Evolutionary conservation across 768 basidiomycete genomes (phyloP).

Genomic region (Tricholoma flavovirens): DNA sequence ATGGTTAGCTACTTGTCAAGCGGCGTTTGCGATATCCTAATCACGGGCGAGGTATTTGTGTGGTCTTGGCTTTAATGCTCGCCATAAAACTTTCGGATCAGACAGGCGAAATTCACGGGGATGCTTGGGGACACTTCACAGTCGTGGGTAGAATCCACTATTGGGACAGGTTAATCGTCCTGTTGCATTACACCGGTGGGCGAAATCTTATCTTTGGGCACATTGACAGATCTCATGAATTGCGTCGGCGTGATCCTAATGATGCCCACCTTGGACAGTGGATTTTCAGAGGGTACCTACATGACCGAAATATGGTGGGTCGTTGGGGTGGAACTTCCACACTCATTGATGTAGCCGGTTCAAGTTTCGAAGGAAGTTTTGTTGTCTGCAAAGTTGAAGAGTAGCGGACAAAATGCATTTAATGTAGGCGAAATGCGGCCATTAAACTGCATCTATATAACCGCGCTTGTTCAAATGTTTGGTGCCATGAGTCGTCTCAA

Average conservation of each 20-base stretch:
- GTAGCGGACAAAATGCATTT: neutral
- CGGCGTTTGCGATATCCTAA: slow-evolving; percentile 45
- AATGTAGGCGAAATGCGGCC: too few relatives aligned
- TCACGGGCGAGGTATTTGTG: slow-evolving; percentile 43
- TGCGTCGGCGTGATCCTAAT: slow-evolving; percentile 27
- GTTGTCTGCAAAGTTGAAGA: slow-evolving; percentile 29
- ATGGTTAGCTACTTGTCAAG: slow-evolving; percentile 24
- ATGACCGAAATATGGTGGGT: slow-evolving; percentile 45
- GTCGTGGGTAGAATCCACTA: slow-evolving; percentile 43
- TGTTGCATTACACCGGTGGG: slow-evolving; percentile 42
- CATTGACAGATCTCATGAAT: neutral
- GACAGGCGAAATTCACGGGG: slow-evolving; percentile 39
- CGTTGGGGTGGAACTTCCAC: slow-evolving; percentile 50
- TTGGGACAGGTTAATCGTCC: slow-evolving; percentile 46
- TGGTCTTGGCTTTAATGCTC: neutral
- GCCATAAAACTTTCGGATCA: slow-evolving; percentile 10
- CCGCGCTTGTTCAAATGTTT: neutral
- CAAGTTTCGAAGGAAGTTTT: slow-evolving; percentile 47
- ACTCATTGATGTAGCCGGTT: slow-evolving; percentile 31
- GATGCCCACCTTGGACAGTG: slow-evolving; percentile 32
- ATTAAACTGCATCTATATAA: neutral
- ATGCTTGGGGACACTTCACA: slow-evolving; percentile 44
- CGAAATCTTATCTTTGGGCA: slow-evolving; percentile 3
- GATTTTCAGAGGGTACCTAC: slow-evolving; percentile 50
- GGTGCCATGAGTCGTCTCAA: neutral